phyloP scores from a whole-genome alignment of 768 basidiomycete species.

The Boletus subcaerulescens region DNA sequence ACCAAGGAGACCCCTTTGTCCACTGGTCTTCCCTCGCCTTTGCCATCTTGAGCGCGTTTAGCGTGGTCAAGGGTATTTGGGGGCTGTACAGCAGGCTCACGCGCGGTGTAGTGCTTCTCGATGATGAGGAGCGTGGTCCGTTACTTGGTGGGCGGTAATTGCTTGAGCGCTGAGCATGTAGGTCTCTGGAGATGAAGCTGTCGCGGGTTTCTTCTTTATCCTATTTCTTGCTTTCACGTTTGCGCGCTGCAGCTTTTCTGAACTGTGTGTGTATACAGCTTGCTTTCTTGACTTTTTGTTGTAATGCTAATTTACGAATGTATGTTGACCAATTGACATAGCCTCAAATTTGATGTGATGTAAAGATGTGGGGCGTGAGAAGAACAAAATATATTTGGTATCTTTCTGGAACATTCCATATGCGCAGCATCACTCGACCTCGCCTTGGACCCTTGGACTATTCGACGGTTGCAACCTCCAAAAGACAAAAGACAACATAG shows the following conservation, averaged over 20 bases:
- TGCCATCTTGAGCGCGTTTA: constrained; percentile 79
- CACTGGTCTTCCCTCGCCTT: constrained; percentile 89
- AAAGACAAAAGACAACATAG: neutral
- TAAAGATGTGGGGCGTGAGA: constrained; percentile 12
- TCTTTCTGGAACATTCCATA: constrained; percentile 28
- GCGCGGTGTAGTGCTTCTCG: constrained; percentile 54
- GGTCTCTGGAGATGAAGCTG: neutral
- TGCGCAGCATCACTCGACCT: neutral
- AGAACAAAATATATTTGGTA: constrained; percentile 12
- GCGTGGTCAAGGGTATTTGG: constrained; percentile 74
- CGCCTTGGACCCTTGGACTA: neutral
- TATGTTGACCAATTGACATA: neutral
- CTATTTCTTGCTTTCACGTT: neutral
- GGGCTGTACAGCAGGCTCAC: constrained; percentile 50
- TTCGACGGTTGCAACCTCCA: too few species aligned
- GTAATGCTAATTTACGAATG: constrained; percentile 1
- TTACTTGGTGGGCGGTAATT: constrained; percentile 49
- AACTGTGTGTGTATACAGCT: constrained; percentile 1
- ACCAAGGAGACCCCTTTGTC: constrained; percentile 68
- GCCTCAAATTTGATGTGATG: neutral
- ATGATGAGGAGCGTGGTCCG: constrained; percentile 87
- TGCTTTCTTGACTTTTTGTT: neutral
- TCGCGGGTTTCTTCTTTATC: neutral
- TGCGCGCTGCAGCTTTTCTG: neutral
- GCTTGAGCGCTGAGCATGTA: neutral